Base-by-base conservation (phyloP, 179 eudicot genomes). In the Beta macrorhiza region DNA sequence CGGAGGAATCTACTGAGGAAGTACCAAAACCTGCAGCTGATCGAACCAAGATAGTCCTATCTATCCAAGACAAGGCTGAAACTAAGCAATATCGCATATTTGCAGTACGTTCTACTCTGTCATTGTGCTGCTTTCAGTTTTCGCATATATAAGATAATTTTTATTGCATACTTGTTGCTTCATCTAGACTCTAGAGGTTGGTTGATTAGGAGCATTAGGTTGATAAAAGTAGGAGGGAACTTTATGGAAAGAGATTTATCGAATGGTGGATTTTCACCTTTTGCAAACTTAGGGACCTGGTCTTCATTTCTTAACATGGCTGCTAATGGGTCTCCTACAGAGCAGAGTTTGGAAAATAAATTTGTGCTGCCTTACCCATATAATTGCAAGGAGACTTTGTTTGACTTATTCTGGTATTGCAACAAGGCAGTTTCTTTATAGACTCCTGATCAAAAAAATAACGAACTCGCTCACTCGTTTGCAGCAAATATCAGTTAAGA, bases 31-130 rank as follows among this genome's bases (percentile, higher is more conserved):
- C 89, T 75, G 47, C 85, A 51, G 32, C 59, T 69, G 93, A 86
- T 20, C 87, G 96, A 82, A 82, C 91, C 56, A 93, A 92, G 83
- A 82, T 93, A 72, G 87, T 91, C 61, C 88, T 93, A 70, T 89
- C 93, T 25, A 88, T 93, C 71, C 98, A 92, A 84, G 92, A 90
- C 82, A 92, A 90, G 84, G 87, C 88, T 44, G 98, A 80, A 82
- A 74, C 72, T 45, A 91, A 89, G 86, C 94, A 87, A 69, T 88
- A 85, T 79, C 91, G 93, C 0, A 84, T 91, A 14, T 92, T 82
- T 87, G 87, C 74, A 86, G 97, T 91, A 85, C 64, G 63, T 82
- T 82, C 58, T 25, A 42, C 10, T 61, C 57, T 78, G 79, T 25
- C 25, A 44, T 12, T 29, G 17, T 45, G 14, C 0, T 72, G 7